Percentiles rank a stretch among this genome's conserved stretches.
Evolutionary conservation across 768 basidiomycete species (phyloP).

Genomic region (Gymnopilus dilepis): DNA sequence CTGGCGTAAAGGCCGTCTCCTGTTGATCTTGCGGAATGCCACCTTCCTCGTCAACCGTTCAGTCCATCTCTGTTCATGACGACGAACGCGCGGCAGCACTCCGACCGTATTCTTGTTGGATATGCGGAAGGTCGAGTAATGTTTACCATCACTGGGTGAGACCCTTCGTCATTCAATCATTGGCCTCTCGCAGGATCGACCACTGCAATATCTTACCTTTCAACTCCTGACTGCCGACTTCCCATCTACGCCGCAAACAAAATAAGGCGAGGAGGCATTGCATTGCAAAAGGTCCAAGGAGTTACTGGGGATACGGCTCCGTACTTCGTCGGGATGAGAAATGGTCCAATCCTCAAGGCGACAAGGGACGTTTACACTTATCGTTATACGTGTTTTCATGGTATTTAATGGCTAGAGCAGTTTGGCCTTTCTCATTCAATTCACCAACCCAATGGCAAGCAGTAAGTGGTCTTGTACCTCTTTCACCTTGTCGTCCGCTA

Average conservation of each 20-base stretch:
- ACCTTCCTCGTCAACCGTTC: not conserved
- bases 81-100: too few species aligned
- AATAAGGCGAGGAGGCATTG: not conserved
- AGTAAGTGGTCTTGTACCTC: not conserved
- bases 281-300: not conserved
- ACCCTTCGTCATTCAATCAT: too few species aligned
- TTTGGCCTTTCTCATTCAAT: not conserved
- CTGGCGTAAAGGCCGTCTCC: not conserved
- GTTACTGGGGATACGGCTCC: not conserved
- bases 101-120: too few species aligned
- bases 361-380: not conserved
- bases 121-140: too few species aligned
- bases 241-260: not conserved
- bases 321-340: not conserved
- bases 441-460: not conserved
- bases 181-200: not conserved
- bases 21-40: too few species aligned
- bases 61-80: not conserved
- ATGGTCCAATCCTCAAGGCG: not conserved
- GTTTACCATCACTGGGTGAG: too few species aligned
- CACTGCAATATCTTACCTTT: not conserved
- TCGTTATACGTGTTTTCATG: not conserved
- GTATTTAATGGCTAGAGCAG: not conserved
- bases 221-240: not conserved
- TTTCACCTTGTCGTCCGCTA: not conserved